Evolutionary conservation across 768 basidiomycete genomes (phyloP), one percentile per base, ranked within the genome.

Genomic region (Lactifluus pinguis): DNA sequence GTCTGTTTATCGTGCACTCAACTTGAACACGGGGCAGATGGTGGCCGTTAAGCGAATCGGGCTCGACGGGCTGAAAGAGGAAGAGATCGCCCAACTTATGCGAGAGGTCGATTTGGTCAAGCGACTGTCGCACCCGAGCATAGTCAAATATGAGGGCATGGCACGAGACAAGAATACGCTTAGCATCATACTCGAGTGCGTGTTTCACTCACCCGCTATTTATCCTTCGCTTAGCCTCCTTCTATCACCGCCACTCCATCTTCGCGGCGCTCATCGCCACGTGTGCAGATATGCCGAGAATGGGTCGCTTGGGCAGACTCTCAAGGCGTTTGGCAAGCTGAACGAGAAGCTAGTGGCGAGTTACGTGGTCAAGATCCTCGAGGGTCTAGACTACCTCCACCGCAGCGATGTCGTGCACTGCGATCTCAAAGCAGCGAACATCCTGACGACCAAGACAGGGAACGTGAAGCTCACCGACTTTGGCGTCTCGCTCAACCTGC

Each of bases 1-100:
- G 32, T 84, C 93, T 9, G 95, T 98, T 6, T 98, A 95, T 72
- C 84, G 92, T 14, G 95, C 95, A 13, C 78, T 99, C 60, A 95
- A 99, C 71, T 75, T 98, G 71, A 87, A 88, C 64, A 94, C 89
- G 1, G 95, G 95, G 15, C 91, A 95, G 72, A 95, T 92, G 84
- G 94, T 95, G n/a, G 95, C 95, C n/a, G 92, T 98, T 54, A 99
- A 99, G 76, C 86, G 92, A 34, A 95, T 99, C 67, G 79, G 87
- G 53, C 76, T 98, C 41, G 89, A 91, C 53, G 95, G 93, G 8
- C 76, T 97, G 69, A 87, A 88, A 71, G 94, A 97, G 72, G 86
- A 85, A 19, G 95, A 98, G 69, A 85, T 98, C 19, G 82, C 80
- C 51, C 87, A 92, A 69, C 80, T 98, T 52, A 97, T 95, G 92